These are phyloP conservation scores for Candida maris DNA, from an alignment of 805 yeast species.

Conservation along the genomic window DNA sequence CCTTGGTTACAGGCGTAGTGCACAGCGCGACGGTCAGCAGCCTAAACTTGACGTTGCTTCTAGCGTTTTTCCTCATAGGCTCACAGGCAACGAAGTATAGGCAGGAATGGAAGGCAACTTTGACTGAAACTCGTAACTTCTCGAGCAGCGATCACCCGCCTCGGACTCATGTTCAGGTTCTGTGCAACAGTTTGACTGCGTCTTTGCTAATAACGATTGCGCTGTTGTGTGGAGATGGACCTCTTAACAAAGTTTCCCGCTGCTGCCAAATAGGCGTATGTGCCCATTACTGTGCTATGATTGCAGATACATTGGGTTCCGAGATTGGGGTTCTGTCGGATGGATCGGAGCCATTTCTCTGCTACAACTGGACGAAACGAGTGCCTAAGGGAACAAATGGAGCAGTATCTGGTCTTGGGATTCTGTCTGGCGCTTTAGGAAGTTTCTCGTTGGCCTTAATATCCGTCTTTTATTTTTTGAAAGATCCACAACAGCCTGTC, in stretches of 20 bases:
- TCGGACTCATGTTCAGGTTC: slow-evolving; percentile 9
- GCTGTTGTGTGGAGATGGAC: not conserved
- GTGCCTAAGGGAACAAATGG: slow-evolving; percentile 16
- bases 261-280: slow-evolving; percentile 7
- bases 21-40: slow-evolving; percentile 5
- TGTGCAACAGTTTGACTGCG: slow-evolving; percentile 8
- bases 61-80: slow-evolving; percentile 8
- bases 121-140: slow-evolving; percentile 1
- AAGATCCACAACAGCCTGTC: not conserved
- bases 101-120: slow-evolving; percentile 3
- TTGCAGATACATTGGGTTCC: slow-evolving; percentile 12
- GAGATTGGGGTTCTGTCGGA: slow-evolving; percentile 13
- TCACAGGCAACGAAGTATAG: slow-evolving; percentile 10
- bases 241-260: not conserved
- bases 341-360: slow-evolving; percentile 2
- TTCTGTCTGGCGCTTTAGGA: slow-evolving; percentile 8
- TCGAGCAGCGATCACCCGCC: not conserved
- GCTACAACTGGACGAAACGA: slow-evolving; percentile 8
- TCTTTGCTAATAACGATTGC: slow-evolving; percentile 2
- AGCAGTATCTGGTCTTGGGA: slow-evolving; percentile 10
- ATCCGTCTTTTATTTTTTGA: slow-evolving; percentile 3
- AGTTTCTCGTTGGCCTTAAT: slow-evolving; percentile 7
- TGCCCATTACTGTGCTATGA: slow-evolving; percentile 12
- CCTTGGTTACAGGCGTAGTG: slow-evolving; percentile 10
- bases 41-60: slow-evolving; percentile 6